phyloP scores from a whole-genome alignment of 345 rosid species.

The Carallia pectinifolia region DNA sequence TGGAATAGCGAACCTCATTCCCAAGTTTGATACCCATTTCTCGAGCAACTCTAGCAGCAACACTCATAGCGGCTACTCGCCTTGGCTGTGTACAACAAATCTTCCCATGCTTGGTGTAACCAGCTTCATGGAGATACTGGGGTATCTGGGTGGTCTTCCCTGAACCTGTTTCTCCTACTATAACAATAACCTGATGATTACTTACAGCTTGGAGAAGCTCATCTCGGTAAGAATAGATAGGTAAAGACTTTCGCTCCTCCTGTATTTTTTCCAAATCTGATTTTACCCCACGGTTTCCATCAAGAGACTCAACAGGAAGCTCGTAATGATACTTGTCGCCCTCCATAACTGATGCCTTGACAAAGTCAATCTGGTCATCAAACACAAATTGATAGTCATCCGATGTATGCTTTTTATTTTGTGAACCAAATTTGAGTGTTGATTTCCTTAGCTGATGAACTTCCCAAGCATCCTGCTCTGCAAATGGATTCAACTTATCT shows the following conservation, averaged over 20 bases:
- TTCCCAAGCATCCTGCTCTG: constrained; percentile 99
- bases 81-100: constrained; percentile 92
- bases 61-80: constrained; percentile 88
- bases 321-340: constrained; percentile 68
- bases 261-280: constrained; percentile 76
- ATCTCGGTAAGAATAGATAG: constrained; percentile 80
- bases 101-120: constrained; percentile 77
- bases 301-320: constrained; percentile 37
- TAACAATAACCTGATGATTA: constrained; percentile 67
- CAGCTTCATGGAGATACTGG: constrained; percentile 84
- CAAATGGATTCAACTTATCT: constrained; percentile 95
- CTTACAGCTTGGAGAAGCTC: constrained; percentile 71
- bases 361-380: constrained; percentile 66
- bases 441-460: constrained; percentile 94
- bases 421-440: constrained; percentile 72
- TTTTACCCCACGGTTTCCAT: constrained; percentile 40
- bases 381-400: constrained; percentile 74
- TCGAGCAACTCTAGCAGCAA: constrained; percentile 83
- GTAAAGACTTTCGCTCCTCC: constrained; percentile 82
- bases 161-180: constrained; percentile 90
- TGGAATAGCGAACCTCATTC: constrained; percentile 82
- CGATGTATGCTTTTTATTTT: constrained; percentile 57
- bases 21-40: constrained; percentile 97
- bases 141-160: constrained; percentile 87
- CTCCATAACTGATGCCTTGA: constrained; percentile 74